Evolutionary conservation across 345 rosid species (phyloP).

Genomic region (Salix caprea): DNA sequence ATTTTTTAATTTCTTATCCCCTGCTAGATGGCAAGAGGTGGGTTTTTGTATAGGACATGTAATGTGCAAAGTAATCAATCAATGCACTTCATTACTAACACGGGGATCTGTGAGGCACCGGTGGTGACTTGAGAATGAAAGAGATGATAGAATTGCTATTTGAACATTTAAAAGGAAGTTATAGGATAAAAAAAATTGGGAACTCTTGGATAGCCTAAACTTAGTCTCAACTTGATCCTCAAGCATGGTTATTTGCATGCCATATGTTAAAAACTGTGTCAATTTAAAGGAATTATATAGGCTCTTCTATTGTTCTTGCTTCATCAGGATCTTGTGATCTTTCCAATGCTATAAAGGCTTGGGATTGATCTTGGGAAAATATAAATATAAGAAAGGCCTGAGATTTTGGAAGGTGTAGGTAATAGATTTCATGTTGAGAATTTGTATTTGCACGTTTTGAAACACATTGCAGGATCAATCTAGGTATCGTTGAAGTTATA

Average conservation of each 20-base stretch:
- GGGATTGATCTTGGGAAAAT: not conserved
- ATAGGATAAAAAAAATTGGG: not conserved
- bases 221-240: not conserved
- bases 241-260: not conserved
- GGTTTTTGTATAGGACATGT: no score
- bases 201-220: not conserved
- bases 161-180: not conserved
- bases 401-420: not conserved
- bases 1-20: no score
- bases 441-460: no score
- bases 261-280: not conserved
- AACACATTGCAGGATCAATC: no score
- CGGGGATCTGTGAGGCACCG: no score
- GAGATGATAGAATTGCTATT: not conserved
- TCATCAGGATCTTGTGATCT: not conserved
- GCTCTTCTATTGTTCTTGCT: not conserved
- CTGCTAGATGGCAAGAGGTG: no score
- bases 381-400: not conserved
- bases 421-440: no score
- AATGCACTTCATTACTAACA: no score
- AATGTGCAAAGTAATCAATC: no score
- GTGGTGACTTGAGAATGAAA: no score
- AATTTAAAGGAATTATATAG: not conserved
- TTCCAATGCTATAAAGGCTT: not conserved
- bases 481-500: no score